phyloP scores from a whole-genome alignment of 1,284 basidiomycete genomes.

The Trichosporon inkin region DNA sequence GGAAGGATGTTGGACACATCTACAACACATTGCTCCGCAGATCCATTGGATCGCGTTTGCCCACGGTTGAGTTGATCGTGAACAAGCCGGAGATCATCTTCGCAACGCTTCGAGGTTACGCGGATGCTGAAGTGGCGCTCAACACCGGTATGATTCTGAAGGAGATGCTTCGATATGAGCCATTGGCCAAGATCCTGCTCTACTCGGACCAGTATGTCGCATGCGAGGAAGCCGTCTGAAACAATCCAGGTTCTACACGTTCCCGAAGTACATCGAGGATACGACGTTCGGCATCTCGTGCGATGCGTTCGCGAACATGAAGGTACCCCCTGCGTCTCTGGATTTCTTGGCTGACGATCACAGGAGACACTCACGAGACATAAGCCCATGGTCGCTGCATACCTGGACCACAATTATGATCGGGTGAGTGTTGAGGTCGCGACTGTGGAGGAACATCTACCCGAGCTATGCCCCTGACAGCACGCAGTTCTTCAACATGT shows the following conservation, averaged over 20 bases:
- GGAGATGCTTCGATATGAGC: slow-evolving; percentile 94
- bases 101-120: slow-evolving; percentile 80
- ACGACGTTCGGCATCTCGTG: slow-evolving; percentile 98
- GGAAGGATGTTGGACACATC: slow-evolving; percentile 93
- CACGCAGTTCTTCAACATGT: slow-evolving; percentile 87
- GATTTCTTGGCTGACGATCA: neutral
- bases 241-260: slow-evolving; percentile 81
- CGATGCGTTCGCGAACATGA: slow-evolving; percentile 94
- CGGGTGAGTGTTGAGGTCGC: slow-evolving; percentile 57
- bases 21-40: slow-evolving; percentile 92
- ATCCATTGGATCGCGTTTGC: slow-evolving; percentile 86
- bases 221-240: slow-evolving; percentile 11
- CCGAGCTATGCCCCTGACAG: neutral
- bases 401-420: slow-evolving; percentile 94
- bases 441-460: neutral
- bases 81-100: slow-evolving; percentile 85
- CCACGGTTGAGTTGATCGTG: slow-evolving; percentile 90
- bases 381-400: slow-evolving; percentile 94
- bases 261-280: slow-evolving; percentile 93
- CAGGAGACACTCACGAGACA: slow-evolving; percentile 87
- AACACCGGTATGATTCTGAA: slow-evolving; percentile 98
- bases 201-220: slow-evolving; percentile 81
- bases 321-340: slow-evolving; percentile 48
- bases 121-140: slow-evolving; percentile 88
- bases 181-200: slow-evolving; percentile 81